Evolutionary conservation across 768 basidiomycete genomes (phyloP).

Genomic region (Boletus rubroflammeus): DNA sequence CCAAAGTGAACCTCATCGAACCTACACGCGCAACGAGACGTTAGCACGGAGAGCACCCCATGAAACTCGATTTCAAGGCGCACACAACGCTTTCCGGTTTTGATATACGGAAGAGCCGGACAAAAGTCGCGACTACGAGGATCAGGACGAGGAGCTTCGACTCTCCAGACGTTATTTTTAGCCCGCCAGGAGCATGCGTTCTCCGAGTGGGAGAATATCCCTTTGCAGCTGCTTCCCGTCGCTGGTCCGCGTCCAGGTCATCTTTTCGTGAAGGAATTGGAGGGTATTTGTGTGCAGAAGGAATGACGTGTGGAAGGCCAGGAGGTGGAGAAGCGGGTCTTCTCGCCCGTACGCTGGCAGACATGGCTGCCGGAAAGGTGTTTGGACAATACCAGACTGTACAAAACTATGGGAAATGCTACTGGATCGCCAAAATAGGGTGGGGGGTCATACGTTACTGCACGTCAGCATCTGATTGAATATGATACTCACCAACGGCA

Average conservation of each 20-base stretch:
- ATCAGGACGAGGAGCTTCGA: slow-evolving; percentile 70
- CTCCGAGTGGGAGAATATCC: slow-evolving; percentile 53
- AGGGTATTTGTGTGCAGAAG: slow-evolving; percentile 53
- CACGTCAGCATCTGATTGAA: no score
- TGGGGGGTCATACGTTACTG: not conserved
- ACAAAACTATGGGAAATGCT: slow-evolving; percentile 13
- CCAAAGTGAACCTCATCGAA: slow-evolving; percentile 99
- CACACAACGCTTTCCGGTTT: slow-evolving; percentile 91
- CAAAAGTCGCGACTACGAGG: slow-evolving; percentile 65
- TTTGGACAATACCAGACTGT: slow-evolving; percentile 21
- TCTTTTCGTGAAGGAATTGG: slow-evolving; percentile 49
- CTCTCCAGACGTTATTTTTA: slow-evolving; percentile 66
- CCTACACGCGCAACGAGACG: slow-evolving; percentile 37
- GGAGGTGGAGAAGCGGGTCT: slow-evolving; percentile 67
- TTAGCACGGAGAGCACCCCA: not conserved
- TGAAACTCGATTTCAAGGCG: slow-evolving; percentile 31
- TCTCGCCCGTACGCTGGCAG: slow-evolving; percentile 56
- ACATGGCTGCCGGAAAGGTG: slow-evolving; percentile 29
- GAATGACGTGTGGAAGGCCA: slow-evolving; percentile 35
- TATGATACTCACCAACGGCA: not conserved
- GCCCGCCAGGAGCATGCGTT: slow-evolving; percentile 52
- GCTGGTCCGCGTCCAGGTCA: slow-evolving; percentile 70
- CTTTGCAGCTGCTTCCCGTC: slow-evolving; percentile 65
- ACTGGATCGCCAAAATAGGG: not conserved
- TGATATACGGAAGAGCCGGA: slow-evolving; percentile 83